phyloP scores from a whole-genome alignment of 2,329 filamentous ascomycete genomes.

The Aspergillus spinulosporus region DNA sequence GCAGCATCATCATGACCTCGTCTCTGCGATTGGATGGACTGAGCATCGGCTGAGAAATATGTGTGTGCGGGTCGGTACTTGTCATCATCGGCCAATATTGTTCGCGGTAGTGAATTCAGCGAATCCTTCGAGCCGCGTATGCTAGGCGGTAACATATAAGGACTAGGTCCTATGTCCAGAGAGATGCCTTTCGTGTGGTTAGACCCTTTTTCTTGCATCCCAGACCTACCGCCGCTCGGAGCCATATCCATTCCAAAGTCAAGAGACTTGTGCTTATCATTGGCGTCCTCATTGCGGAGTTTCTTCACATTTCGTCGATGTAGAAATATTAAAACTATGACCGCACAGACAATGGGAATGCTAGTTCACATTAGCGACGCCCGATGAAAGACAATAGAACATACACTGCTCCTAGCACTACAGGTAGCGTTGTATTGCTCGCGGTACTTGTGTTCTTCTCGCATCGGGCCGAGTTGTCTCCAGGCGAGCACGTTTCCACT shows the following conservation, averaged over 20 bases:
- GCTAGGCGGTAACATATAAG: conserved; percentile 88
- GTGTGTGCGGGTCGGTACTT: conserved; percentile 70
- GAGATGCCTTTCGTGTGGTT: conserved; percentile 55
- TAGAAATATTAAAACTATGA: conserved; percentile 70
- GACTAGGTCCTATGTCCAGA: conserved; percentile 66
- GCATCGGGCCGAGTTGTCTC: conserved; percentile 44
- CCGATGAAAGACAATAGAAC: conserved; percentile 30
- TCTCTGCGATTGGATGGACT: conserved; percentile 41
- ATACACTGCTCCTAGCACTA: conserved; percentile 70
- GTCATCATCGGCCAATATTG: conserved; percentile 73
- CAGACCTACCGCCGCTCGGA: conserved; percentile 46
- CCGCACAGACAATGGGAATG: conserved; percentile 69
- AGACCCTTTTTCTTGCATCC: conserved; percentile 55
- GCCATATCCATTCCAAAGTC: conserved; percentile 79
- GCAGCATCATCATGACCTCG: conserved; percentile 50
- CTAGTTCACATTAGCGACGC: conserved; percentile 48
- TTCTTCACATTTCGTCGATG: conserved; percentile 76
- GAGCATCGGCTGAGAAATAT: conserved; percentile 54
- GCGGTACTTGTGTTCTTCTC: conserved; percentile 59
- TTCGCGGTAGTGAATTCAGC: conserved; percentile 78
- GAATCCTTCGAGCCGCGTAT: conserved; percentile 80
- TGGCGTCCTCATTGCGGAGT: conserved; percentile 72
- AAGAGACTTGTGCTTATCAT: conserved; percentile 84
- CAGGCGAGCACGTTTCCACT: conserved; percentile 22
- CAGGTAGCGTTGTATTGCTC: conserved; percentile 62